Percentiles rank a stretch among this genome's conserved stretches.
Conservation (phyloP, 2,329 filamentous ascomycete species). For the Biscogniauxia mediterranea region DNA sequence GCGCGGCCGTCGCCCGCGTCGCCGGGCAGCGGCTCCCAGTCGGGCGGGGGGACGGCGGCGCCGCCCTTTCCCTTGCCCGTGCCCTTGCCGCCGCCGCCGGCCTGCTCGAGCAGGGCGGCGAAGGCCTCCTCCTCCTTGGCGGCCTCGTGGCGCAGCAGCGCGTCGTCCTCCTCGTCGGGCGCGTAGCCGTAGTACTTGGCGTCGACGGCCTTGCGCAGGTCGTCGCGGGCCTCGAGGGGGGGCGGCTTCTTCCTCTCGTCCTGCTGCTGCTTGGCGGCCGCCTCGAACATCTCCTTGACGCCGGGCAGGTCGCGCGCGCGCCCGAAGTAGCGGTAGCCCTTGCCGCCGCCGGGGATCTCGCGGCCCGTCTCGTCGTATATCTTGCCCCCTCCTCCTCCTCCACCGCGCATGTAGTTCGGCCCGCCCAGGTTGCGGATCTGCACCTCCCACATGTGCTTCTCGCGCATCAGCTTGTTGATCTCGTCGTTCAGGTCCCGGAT, state of each 20-base stretch:
- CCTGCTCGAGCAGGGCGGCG: conserved; percentile 61
- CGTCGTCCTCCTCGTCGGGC: conserved; percentile 85
- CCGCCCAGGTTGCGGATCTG: conserved; percentile 95
- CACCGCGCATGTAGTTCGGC: conserved; percentile 88
- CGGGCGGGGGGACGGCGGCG: conserved; percentile 55
- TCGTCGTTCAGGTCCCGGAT: conserved; percentile 98
- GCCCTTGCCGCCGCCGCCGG: conserved; percentile 52
- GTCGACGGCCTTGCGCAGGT: conserved; percentile 75
- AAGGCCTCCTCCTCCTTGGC: conserved; percentile 80
- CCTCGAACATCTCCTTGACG: conserved; percentile 94
- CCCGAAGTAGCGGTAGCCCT: conserved; percentile 93
- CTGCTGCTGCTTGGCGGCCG: conserved; percentile 53
- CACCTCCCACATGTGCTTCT: conserved; percentile 99
- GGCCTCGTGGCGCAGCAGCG: conserved; percentile 75
- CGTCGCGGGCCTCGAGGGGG: conserved; percentile 64
- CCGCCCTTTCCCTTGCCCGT: conserved; percentile 35
- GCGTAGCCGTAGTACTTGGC: conserved; percentile 96
- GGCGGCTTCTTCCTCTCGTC: conserved; percentile 64
- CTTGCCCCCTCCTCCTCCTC: conserved; percentile 54
- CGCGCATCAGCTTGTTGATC: conserved; percentile 98
- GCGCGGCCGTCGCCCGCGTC: conserved; percentile 78
- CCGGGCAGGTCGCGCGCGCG: conserved; percentile 86
- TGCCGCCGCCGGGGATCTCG: conserved; percentile 73
- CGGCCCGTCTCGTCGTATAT: conserved; percentile 72
- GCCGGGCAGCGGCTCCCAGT: conserved; percentile 84